These are phyloP conservation scores for Chlamydomonas reinhardtii DNA, from an alignment of 163 green algal genomes.

Conservation along the genomic window DNA sequence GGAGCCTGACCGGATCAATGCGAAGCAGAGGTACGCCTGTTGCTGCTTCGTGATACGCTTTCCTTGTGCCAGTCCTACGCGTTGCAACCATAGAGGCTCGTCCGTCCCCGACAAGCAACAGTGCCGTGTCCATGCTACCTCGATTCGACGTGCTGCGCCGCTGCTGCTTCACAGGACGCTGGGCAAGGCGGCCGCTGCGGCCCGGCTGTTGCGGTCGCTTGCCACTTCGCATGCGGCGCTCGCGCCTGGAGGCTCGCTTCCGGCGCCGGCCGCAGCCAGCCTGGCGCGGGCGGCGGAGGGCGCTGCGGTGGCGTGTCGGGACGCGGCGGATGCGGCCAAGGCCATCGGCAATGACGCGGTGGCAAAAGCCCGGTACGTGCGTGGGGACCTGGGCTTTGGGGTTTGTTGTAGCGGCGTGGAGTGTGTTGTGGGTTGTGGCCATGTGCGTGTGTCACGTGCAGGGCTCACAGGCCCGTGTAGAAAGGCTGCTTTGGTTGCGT, in stretches of 20 bases:
- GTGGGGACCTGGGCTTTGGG: too few species aligned
- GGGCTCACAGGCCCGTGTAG: too few species aligned
- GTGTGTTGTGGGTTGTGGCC: too few species aligned
- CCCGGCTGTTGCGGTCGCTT: not conserved
- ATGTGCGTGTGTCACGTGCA: too few species aligned
- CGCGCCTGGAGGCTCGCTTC: not conserved
- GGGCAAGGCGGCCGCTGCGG: not conserved
- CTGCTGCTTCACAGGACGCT: not conserved
- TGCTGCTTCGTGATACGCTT: too few species aligned
- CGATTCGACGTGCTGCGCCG: too few species aligned
- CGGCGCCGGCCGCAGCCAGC: not conserved
- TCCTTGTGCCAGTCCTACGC: too few species aligned
- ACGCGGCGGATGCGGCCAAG: not conserved
- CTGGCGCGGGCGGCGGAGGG: not conserved
- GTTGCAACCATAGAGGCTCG: too few species aligned
- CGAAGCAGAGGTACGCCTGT: slow-evolving; percentile 8
- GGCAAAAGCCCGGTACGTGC: slow-evolving; percentile 10
- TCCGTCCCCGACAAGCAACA: too few species aligned
- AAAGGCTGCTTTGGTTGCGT: too few species aligned
- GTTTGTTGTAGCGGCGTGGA: too few species aligned
- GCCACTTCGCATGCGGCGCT: not conserved
- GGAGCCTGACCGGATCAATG: slow-evolving; percentile 5
- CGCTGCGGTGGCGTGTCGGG: not conserved
- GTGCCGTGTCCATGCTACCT: too few species aligned
- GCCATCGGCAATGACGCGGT: not conserved